phyloP scores from a whole-genome alignment of 768 basidiomycete species.

The Boletellus sp. region DNA sequence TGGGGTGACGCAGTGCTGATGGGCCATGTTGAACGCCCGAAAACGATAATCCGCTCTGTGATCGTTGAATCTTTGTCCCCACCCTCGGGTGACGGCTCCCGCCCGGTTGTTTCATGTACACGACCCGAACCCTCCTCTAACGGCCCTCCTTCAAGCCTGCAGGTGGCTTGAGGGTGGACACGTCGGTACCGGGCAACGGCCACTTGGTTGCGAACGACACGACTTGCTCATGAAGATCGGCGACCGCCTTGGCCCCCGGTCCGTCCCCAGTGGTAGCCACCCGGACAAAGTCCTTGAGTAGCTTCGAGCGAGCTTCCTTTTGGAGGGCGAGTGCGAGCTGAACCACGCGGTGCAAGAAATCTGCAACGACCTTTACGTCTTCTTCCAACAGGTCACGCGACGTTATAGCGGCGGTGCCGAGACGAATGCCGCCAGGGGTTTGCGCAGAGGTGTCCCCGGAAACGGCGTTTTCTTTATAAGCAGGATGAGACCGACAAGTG shows the following conservation, averaged over 20 bases:
- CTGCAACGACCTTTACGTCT: slow-evolving; percentile 83
- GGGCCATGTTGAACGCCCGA: slow-evolving; percentile 35
- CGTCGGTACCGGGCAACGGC: slow-evolving; percentile 88
- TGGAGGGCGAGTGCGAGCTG: slow-evolving; percentile 87
- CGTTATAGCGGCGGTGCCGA: slow-evolving; percentile 92
- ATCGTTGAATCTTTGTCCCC: slow-evolving; percentile 53
- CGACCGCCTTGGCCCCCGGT: slow-evolving; percentile 71
- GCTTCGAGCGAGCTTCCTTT: slow-evolving; percentile 91
- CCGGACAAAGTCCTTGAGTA: slow-evolving; percentile 93
- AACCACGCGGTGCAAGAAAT: slow-evolving; percentile 91
- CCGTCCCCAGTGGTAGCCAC: slow-evolving; percentile 67
- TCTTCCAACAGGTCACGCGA: slow-evolving; percentile 89
- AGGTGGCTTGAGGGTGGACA: slow-evolving; percentile 47
- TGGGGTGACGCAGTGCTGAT: not conserved
- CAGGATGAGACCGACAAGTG: not conserved
- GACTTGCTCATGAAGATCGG: slow-evolving; percentile 77
- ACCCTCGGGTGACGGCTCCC: not conserved
- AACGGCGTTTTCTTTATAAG: slow-evolving; percentile 79
- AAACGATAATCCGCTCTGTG: slow-evolving; percentile 25
- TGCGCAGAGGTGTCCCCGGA: slow-evolving; percentile 95
- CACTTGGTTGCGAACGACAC: slow-evolving; percentile 75
- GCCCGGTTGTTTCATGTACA: not conserved
- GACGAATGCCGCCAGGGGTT: slow-evolving; percentile 94
- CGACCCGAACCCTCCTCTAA: slow-evolving; percentile 7
- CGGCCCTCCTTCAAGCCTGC: slow-evolving; percentile 60